Conservation (phyloP, 495 filamentous ascomycete genomes). For the Penicillium roqueforti region DNA sequence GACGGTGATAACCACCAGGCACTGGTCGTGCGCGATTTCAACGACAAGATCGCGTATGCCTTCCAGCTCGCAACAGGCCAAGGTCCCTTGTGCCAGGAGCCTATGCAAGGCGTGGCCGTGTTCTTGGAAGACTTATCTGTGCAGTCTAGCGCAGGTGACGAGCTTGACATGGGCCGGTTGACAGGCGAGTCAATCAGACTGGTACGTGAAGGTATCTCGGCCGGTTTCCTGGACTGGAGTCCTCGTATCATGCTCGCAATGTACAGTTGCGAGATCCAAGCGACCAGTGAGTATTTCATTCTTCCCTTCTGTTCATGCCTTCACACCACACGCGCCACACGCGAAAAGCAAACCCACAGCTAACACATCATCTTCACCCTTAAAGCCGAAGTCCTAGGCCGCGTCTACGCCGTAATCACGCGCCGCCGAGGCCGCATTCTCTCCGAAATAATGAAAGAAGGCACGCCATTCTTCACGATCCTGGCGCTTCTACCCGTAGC, state of each 20-base stretch:
- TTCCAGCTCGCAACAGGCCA: constrained; percentile 91
- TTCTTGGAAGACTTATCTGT: constrained; percentile 79
- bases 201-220: constrained; percentile 76
- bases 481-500: constrained; percentile 80
- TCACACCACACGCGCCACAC: neutral
- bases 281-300: constrained; percentile 62
- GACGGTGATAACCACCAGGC: constrained; percentile 42
- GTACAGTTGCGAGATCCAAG: constrained; percentile 97
- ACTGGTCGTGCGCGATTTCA: constrained; percentile 68
- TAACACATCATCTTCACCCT: constrained; percentile 12
- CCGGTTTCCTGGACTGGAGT: constrained; percentile 93
- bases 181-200: constrained; percentile 90
- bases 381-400: constrained; percentile 84
- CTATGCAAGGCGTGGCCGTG: constrained; percentile 87
- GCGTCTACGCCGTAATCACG: constrained; percentile 90
- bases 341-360: constrained; percentile 6
- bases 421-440: constrained; percentile 85
- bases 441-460: constrained; percentile 87
- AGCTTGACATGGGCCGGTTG: constrained; percentile 73
- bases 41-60: constrained; percentile 84
- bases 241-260: constrained; percentile 93
- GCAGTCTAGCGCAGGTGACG: constrained; percentile 47
- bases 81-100: constrained; percentile 89
- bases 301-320: neutral
- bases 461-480: constrained; percentile 94